Base-by-base conservation (phyloP, 1,284 basidiomycete genomes). In the Puccinia sorghi region DNA sequence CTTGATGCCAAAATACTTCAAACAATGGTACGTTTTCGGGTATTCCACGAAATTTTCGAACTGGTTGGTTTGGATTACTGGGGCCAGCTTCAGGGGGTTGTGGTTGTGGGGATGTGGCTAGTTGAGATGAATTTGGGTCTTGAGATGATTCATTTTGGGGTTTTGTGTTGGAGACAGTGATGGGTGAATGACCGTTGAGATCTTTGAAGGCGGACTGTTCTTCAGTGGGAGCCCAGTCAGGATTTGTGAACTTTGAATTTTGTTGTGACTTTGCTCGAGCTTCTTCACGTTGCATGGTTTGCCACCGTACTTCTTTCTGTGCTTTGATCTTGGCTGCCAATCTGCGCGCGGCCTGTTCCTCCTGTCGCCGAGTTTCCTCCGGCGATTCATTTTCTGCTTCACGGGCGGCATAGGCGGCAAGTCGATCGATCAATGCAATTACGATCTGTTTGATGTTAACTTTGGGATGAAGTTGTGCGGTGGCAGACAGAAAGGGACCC, bases 401-500 rank as follows among this genome's bases (percentile, higher is more conserved):
- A 4, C 93, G 89, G 0, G 93, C 94, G 43, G 94, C 94, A 82
- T 94, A 97, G 0, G 93, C 90, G 0, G 94, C 95, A 8, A 97
- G 87, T n/a, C 94, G 89, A 85, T 97, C 95, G 82, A 97, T 96
- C 48, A 97, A 88, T 0, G 94, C 92, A 79, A 97, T 97, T 78
- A 97, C 94, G 81, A 97, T 97, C 81, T 91, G 89, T 86, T 97
- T 97, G 86, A 97, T 96, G 85, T 95, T 96, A 82, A 97, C 94
- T 83, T 94, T 93, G 37, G 93, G 93, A 84, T 97, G 94, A 0
- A 97, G 88, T 83, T 94, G 93, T 0, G 94, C 94, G 0, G 93
- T 95, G 0, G 94, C 93, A 1, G 92, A 92, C 17, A 97, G 88
- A 89, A 97, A 97, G 0, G 93, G 93, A 0, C 92, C 92, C 22